Conservation (phyloP, 306 rosid species). For the Parietaria judaica region DNA sequence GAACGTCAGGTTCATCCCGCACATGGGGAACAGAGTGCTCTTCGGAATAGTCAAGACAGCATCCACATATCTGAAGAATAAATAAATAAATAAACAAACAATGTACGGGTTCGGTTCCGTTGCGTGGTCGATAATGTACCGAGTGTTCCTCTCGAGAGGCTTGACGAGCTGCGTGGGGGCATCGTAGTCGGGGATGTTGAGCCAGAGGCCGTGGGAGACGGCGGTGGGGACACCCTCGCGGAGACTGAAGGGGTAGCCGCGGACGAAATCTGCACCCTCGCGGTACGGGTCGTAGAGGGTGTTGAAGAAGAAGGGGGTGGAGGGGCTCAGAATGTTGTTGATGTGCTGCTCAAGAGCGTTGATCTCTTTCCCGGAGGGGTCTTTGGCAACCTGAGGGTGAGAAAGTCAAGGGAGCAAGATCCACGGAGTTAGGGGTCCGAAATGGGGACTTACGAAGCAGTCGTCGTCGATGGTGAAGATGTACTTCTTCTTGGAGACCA, state of each 20-base stretch:
- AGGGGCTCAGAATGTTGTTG: slow-evolving; percentile 60
- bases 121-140: slow-evolving; percentile 26
- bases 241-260: slow-evolving; percentile 79
- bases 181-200: slow-evolving; percentile 81
- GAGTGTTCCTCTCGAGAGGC: slow-evolving; percentile 68
- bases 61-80: slow-evolving; percentile 52
- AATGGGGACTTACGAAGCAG: slow-evolving; percentile 52
- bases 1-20: slow-evolving; percentile 84
- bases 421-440: neutral
- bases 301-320: slow-evolving; percentile 79
- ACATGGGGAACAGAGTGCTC: slow-evolving; percentile 79
- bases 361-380: slow-evolving; percentile 67
- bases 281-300: slow-evolving; percentile 81
- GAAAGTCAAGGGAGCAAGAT: slow-evolving; percentile 2
- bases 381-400: slow-evolving; percentile 57
- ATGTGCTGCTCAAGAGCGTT: slow-evolving; percentile 75
- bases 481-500: slow-evolving; percentile 75
- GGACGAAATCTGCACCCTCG: slow-evolving; percentile 73
- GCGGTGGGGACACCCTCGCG: slow-evolving; percentile 73
- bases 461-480: slow-evolving; percentile 83
- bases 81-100: neutral
- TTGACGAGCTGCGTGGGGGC: slow-evolving; percentile 90
- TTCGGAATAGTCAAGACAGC: slow-evolving; percentile 73
- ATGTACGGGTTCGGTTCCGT: no score
- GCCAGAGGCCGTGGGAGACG: slow-evolving; percentile 83